Conservation (phyloP, 1,284 basidiomycete genomes). For the Leccinum pachyderme region DNA sequence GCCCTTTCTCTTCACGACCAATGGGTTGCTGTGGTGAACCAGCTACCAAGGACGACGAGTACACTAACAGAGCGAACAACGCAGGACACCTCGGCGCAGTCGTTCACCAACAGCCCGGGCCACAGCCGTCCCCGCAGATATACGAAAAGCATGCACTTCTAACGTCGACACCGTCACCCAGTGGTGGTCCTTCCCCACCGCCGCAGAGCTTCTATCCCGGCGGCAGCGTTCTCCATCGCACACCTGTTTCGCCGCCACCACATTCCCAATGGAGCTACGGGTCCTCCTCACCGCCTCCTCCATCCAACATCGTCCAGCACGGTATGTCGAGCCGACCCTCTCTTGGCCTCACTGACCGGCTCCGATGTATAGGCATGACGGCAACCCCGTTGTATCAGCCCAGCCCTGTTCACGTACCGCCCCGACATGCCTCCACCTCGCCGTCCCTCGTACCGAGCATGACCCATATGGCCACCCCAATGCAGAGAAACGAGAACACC, state of each 20-base stretch:
- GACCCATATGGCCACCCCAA: slow-evolving; percentile 3
- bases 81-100: slow-evolving; percentile 8
- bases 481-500: slow-evolving; percentile 10
- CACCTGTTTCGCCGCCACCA: slow-evolving; percentile 27
- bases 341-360: background rate
- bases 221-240: slow-evolving; percentile 26
- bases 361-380: background rate
- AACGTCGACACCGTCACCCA: slow-evolving; percentile 2
- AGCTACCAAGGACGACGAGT: slow-evolving; percentile 33
- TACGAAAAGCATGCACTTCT: slow-evolving; percentile 26
- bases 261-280: background rate
- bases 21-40: slow-evolving; percentile 60
- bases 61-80: slow-evolving; percentile 29
- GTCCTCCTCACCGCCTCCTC: background rate
- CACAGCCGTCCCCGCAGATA: slow-evolving; percentile 33
- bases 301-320: slow-evolving; percentile 4
- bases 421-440: slow-evolving; percentile 22
- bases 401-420: slow-evolving; percentile 34
- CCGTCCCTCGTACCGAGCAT: slow-evolving; percentile 17
- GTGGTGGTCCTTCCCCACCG: slow-evolving; percentile 30
- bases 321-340: background rate
- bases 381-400: slow-evolving; percentile 32
- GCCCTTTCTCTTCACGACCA: slow-evolving; percentile 25
- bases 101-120: slow-evolving; percentile 53
- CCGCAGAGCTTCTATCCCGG: slow-evolving; percentile 19